Conservation (phyloP, 768 basidiomycete genomes). For the Dacryopinax primogenitus region DNA sequence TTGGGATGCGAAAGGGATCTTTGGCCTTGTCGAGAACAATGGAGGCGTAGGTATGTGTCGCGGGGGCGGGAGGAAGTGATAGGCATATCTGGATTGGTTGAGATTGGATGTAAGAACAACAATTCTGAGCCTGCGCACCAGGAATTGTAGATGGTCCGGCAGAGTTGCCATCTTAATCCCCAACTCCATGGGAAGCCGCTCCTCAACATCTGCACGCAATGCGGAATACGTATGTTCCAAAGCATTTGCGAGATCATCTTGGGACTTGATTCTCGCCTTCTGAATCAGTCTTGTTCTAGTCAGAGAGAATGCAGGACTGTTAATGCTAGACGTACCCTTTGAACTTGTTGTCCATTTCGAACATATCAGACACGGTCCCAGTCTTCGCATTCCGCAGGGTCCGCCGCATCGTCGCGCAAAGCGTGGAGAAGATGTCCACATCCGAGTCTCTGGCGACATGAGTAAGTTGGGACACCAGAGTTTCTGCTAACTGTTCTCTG, state of each 20-base stretch:
- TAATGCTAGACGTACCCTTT: background rate
- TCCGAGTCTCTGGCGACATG: background rate
- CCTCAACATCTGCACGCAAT: background rate
- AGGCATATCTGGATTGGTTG: background rate
- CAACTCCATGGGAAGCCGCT: constrained; percentile 34
- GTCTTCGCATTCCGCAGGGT: constrained; percentile 6
- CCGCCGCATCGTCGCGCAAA: background rate
- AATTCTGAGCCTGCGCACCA: constrained; percentile 15
- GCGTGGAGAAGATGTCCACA: background rate
- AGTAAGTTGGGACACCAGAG: background rate
- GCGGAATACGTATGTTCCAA: constrained; percentile 38
- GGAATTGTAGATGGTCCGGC: constrained; percentile 4
- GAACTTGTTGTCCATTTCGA: constrained; percentile 6
- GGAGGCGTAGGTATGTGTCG: background rate
- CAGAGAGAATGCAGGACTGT: background rate
- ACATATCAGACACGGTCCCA: background rate
- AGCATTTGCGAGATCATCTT: constrained; percentile 48
- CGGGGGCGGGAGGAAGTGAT: background rate
- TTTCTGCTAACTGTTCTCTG: background rate
- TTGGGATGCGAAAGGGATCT: background rate
- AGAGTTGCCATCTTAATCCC: constrained; percentile 21
- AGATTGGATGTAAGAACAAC: background rate
- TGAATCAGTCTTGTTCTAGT: constrained; percentile 36
- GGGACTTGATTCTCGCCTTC: constrained; percentile 58
- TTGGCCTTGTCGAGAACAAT: constrained; percentile 1